Evolutionary conservation across 495 filamentous ascomycete genomes (phyloP).

Genomic region (Letharia columbiana): DNA sequence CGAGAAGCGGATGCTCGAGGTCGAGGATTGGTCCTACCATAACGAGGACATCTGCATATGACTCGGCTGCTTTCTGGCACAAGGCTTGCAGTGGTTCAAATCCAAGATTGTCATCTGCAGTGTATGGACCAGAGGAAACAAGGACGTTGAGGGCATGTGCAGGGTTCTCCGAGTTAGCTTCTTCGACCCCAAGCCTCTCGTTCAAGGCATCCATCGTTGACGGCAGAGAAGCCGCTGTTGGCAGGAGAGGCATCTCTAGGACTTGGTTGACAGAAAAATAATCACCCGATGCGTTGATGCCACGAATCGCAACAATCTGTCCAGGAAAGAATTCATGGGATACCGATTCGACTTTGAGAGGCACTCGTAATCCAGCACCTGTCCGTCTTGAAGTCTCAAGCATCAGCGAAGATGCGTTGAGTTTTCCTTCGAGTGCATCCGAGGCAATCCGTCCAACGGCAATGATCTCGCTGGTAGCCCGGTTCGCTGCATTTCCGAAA

Average conservation of each 20-base stretch:
- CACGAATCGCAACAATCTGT: constrained; percentile 79
- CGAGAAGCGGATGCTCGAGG: constrained; percentile 79
- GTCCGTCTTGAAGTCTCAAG: constrained; percentile 81
- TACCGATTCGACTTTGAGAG: constrained; percentile 63
- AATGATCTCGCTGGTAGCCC: constrained; percentile 77
- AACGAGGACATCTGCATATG: constrained; percentile 69
- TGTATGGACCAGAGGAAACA: constrained; percentile 80
- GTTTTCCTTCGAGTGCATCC: constrained; percentile 71
- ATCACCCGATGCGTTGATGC: constrained; percentile 77
- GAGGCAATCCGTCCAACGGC: constrained; percentile 86
- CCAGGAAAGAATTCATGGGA: constrained; percentile 87
- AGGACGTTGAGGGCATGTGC: constrained; percentile 62
- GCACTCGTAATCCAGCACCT: constrained; percentile 71
- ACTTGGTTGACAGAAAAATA: constrained; percentile 75
- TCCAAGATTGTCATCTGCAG: constrained; percentile 78
- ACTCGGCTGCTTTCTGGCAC: constrained; percentile 64
- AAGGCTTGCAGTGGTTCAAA: constrained; percentile 80
- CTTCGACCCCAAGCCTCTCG: constrained; percentile 53
- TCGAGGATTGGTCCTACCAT: constrained; percentile 86
- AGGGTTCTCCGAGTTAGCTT: constrained; percentile 48
- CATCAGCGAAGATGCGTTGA: constrained; percentile 74
- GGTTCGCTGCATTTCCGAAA: constrained; percentile 77
- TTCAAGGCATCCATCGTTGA: constrained; percentile 54
- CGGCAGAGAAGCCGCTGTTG: constrained; percentile 55
- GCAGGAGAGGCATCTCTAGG: constrained; percentile 62